phyloP scores from a whole-genome alignment of 202 grass and related monocot species.

The Cymbopogon flexuosus region DNA sequence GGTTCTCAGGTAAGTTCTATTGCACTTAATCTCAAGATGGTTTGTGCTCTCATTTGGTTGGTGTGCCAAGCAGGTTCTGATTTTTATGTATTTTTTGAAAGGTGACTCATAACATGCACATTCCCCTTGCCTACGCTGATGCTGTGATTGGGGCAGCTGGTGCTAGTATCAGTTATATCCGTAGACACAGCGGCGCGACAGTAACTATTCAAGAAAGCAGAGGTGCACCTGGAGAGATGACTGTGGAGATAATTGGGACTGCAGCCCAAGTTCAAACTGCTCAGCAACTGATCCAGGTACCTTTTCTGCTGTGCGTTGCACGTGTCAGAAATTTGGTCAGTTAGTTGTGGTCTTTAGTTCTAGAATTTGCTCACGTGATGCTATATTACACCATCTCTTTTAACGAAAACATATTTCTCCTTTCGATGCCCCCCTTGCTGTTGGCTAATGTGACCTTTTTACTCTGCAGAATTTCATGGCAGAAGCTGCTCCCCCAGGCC shows the following conservation, averaged over 20 bases:
- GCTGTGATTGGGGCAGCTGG: constrained; percentile 91
- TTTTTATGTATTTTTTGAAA: constrained; percentile 28
- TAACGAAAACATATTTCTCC: not conserved
- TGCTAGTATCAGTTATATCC: constrained; percentile 92
- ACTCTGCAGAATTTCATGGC: constrained; percentile 90
- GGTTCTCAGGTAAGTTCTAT: constrained; percentile 60
- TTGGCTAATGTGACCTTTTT: not conserved
- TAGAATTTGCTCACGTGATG: not conserved
- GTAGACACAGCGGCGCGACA: constrained; percentile 87
- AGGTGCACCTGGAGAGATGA: constrained; percentile 87
- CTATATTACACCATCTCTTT: not conserved
- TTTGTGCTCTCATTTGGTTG: not conserved
- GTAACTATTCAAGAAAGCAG: constrained; percentile 89
- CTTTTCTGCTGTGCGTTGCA: not conserved
- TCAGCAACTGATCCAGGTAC: constrained; percentile 88
- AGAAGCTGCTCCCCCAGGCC: constrained; percentile 44
- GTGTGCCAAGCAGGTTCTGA: not conserved
- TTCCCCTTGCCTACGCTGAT: constrained; percentile 87
- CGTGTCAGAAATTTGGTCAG: not conserved
- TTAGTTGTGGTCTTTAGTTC: not conserved
- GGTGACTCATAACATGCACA: constrained; percentile 84
- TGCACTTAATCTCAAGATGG: constrained; percentile 8
- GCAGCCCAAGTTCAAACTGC: constrained; percentile 87
- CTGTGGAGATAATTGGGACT: constrained; percentile 81
- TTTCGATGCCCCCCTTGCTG: not conserved